Conservation (phyloP, 345 rosid species). For the Boechera divaricarpa region DNA sequence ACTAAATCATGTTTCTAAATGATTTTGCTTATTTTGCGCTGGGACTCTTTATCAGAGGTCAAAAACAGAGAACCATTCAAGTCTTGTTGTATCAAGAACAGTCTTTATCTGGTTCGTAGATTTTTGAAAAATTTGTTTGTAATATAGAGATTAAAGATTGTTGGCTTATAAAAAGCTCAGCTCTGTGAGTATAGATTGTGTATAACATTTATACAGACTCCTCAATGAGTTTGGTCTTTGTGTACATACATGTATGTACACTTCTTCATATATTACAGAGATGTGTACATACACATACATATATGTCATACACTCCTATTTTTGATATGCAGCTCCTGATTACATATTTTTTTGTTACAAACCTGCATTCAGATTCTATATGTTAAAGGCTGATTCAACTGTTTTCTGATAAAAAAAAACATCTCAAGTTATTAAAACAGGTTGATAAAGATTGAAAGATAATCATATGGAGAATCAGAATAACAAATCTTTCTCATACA, state of each 20-base stretch:
- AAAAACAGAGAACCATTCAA: slow-evolving; percentile 19
- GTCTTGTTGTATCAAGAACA: slow-evolving; percentile 32
- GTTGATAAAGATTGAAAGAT: slow-evolving; percentile 1
- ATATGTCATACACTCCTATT: neutral
- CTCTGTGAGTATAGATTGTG: slow-evolving; percentile 34
- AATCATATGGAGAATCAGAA: slow-evolving; percentile 46
- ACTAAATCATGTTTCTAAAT: slow-evolving; percentile 20
- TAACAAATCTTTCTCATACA: slow-evolving; percentile 53
- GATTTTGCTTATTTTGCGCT: neutral
- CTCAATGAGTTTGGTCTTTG: slow-evolving; percentile 14
- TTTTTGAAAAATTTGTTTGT: slow-evolving; percentile 26
- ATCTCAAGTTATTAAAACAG: neutral
- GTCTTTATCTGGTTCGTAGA: slow-evolving; percentile 34
- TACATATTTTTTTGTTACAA: neutral
- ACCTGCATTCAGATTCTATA: neutral
- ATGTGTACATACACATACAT: slow-evolving; percentile 22
- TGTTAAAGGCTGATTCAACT: neutral
- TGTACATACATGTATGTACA: slow-evolving; percentile 28
- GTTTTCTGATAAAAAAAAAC: neutral
- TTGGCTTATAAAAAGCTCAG: slow-evolving; percentile 36
- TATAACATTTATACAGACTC: slow-evolving; percentile 35
- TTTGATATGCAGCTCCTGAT: neutral
- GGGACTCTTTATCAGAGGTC: neutral
- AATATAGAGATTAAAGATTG: slow-evolving; percentile 29
- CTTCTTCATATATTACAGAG: slow-evolving; percentile 37